Conservation (phyloP, 306 rosid genomes). For the Hylodesmum podocarpum region DNA sequence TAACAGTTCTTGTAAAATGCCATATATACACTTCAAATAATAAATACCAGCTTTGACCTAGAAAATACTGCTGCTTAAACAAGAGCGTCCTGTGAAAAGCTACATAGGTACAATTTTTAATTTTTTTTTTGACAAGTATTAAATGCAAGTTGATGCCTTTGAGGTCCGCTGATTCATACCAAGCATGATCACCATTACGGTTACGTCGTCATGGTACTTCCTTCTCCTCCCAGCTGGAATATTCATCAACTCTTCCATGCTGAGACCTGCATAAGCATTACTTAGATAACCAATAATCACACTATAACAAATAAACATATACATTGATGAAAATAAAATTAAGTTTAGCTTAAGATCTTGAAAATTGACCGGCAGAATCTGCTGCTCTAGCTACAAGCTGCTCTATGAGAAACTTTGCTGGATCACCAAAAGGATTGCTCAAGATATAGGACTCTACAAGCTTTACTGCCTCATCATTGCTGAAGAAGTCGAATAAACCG, state of each 20-base stretch:
- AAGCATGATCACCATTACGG: conserved; percentile 81
- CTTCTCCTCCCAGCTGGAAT: conserved; percentile 92
- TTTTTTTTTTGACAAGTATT: neutral
- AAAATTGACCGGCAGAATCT: conserved; percentile 62
- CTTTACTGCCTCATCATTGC: conserved; percentile 79
- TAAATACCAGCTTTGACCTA: conserved; percentile 18
- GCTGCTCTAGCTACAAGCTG: conserved; percentile 85
- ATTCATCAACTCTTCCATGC: conserved; percentile 86
- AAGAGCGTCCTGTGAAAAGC: conserved; percentile 16
- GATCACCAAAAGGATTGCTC: conserved; percentile 79
- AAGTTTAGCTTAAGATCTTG: conserved; percentile 12
- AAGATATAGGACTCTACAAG: conserved; percentile 74
- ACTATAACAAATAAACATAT: neutral
- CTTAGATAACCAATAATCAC: neutral
- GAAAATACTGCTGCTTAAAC: neutral
- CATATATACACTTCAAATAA: conserved; percentile 32
- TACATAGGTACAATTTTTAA: conserved; percentile 34
- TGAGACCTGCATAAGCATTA: conserved; percentile 61
- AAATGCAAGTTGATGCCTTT: conserved; percentile 82
- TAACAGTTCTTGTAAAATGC: conserved; percentile 1
- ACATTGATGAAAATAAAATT: neutral
- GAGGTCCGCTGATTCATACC: conserved; percentile 90
- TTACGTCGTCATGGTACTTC: conserved; percentile 95
- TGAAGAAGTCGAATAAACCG: conserved; percentile 96
- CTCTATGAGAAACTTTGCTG: conserved; percentile 89